Percentiles rank a stretch among this genome's conserved stretches.
Conservation (phyloP, 768 basidiomycete species). For the Terana coerulea region DNA sequence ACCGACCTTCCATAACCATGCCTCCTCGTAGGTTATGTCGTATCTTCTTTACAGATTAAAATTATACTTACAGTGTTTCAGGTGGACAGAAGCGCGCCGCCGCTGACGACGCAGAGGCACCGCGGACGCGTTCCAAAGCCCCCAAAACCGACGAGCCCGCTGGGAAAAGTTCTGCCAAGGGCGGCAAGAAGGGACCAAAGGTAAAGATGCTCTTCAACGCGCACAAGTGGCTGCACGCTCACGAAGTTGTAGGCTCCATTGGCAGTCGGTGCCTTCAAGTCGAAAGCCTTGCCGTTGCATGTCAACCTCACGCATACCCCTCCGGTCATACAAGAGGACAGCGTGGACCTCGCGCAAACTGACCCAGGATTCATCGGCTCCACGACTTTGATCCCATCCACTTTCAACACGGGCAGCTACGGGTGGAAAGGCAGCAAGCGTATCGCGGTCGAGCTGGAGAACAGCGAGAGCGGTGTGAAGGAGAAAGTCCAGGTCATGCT, state of each 20-base stretch:
- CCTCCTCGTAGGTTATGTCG: neutral
- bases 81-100: conserved; percentile 24
- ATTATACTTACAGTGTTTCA: neutral
- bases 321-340: conserved; percentile 37
- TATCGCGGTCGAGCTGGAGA: conserved; percentile 59
- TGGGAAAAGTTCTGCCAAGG: conserved; percentile 30
- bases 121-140: conserved; percentile 39
- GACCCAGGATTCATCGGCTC: conserved; percentile 64
- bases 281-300: conserved; percentile 50
- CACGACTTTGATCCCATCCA: conserved; percentile 50
- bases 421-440: conserved; percentile 82
- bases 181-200: conserved; percentile 44
- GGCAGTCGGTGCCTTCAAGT: conserved; percentile 7
- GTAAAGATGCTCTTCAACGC: conserved; percentile 26
- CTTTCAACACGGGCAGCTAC: conserved; percentile 73
- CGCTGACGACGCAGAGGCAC: conserved; percentile 17
- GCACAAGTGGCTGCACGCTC: neutral
- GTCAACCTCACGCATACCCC: conserved; percentile 65
- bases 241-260: conserved; percentile 1
- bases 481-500: conserved; percentile 73
- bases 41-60: neutral
- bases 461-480: conserved; percentile 44
- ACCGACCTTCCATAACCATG: neutral
- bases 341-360: conserved; percentile 29
- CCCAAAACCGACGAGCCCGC: conserved; percentile 38